These are phyloP conservation scores for Paramecium tetraurelia DNA, from an alignment of 73 alveolate species.

Conservation along the genomic window DNA sequence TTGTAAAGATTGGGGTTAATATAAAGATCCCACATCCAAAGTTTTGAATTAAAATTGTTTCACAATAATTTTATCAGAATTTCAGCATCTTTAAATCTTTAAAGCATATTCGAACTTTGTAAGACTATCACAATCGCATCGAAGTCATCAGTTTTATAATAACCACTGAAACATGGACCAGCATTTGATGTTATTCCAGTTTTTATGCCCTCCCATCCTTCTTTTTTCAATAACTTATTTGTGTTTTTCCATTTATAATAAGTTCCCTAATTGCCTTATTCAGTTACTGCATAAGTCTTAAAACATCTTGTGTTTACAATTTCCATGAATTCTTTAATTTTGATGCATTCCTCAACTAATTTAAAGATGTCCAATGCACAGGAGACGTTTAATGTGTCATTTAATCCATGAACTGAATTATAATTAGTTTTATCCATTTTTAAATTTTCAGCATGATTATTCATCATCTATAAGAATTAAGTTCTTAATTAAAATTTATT, in stretches of 20 bases:
- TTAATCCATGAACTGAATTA: constrained; percentile 72
- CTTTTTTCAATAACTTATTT: constrained; percentile 74
- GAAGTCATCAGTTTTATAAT: constrained; percentile 61
- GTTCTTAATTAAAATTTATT: constrained; percentile 15
- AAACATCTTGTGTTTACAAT: constrained; percentile 73
- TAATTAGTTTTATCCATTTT: constrained; percentile 65
- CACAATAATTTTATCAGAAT: constrained; percentile 65
- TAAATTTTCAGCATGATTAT: constrained; percentile 57
- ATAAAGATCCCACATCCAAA: background rate
- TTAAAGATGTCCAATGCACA: constrained; percentile 31
- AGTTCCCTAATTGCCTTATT: constrained; percentile 47
- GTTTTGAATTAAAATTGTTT: background rate
- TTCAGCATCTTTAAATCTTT: constrained; percentile 87
- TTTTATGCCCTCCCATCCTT: constrained; percentile 74
- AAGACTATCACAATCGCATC: constrained; percentile 76
- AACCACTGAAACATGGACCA: constrained; percentile 80
- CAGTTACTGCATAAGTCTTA: constrained; percentile 42
- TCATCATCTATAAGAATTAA: constrained; percentile 66
- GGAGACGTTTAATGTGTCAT: constrained; percentile 36
- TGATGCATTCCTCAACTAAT: constrained; percentile 29
- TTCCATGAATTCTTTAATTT: constrained; percentile 24
- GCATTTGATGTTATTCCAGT: constrained; percentile 85
- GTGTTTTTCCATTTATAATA: constrained; percentile 75
- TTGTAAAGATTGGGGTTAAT: background rate
- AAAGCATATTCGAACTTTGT: constrained; percentile 78